Evolutionary conservation across 805 yeast species (phyloP).

Genomic region (Ogataea pilisensis): DNA sequence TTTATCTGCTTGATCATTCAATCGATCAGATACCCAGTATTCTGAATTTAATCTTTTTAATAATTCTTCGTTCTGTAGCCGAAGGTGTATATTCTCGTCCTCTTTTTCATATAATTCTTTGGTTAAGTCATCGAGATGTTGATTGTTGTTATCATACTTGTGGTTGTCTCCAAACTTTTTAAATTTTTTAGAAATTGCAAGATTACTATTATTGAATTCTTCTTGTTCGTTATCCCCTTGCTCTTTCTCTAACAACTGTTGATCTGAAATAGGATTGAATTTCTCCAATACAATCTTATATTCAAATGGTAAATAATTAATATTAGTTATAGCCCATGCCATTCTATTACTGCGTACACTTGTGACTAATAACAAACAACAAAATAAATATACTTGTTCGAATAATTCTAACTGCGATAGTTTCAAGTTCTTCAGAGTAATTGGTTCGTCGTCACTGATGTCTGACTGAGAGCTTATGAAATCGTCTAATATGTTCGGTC

Average conservation of each 20-base stretch:
- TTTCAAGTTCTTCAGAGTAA: background rate
- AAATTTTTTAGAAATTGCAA: too few species aligned
- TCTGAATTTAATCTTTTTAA: background rate
- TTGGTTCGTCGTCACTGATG: slow-evolving; percentile 5
- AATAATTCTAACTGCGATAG: slow-evolving; percentile 10
- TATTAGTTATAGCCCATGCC: slow-evolving; percentile 29
- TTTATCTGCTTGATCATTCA: too few species aligned
- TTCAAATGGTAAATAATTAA: slow-evolving; percentile 19
- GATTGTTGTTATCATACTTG: too few species aligned
- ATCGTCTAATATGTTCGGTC: slow-evolving; percentile 8
- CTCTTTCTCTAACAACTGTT: slow-evolving; percentile 6
- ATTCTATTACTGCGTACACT: slow-evolving; percentile 22
- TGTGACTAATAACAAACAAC: slow-evolving; percentile 21
- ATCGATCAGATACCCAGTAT: background rate
- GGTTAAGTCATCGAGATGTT: background rate
- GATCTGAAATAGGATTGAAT: slow-evolving; percentile 20
- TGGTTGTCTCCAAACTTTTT: too few species aligned
- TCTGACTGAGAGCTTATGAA: slow-evolving; percentile 6
- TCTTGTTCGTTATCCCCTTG: slow-evolving; percentile 8
- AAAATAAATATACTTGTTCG: slow-evolving; percentile 22
- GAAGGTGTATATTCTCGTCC: background rate
- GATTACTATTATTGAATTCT: too few species aligned
- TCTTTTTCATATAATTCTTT: background rate
- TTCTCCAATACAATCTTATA: slow-evolving; percentile 17
- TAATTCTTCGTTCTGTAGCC: background rate